Conservation (phyloP, 2,329 filamentous ascomycete genomes). For the Sclerotinia nivalis region DNA sequence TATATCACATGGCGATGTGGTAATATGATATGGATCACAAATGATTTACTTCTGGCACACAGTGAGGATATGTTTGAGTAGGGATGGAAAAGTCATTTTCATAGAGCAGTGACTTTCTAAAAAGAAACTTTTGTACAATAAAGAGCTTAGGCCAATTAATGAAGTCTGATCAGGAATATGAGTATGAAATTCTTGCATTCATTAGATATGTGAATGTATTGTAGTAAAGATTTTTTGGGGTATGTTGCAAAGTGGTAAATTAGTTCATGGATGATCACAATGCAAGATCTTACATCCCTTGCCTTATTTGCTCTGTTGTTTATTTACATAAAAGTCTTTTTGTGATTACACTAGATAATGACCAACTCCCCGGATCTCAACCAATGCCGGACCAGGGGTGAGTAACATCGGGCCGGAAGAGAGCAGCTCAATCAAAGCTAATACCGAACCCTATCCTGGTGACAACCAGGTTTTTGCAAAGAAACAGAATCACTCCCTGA, state of each 20-base stretch:
- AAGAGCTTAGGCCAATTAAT: slow-evolving; percentile 22
- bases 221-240: neutral
- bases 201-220: neutral
- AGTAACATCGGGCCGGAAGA: neutral
- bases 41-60: slow-evolving; percentile 17
- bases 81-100: slow-evolving; percentile 18
- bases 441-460: neutral
- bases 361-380: neutral
- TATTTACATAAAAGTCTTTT: neutral
- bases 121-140: slow-evolving; percentile 25
- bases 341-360: neutral
- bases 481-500: too few relatives aligned
- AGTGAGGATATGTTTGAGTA: slow-evolving; percentile 20
- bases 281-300: neutral
- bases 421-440: neutral
- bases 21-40: slow-evolving; percentile 16
- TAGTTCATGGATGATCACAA: neutral
- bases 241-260: neutral
- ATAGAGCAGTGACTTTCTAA: slow-evolving; percentile 8
- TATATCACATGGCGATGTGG: slow-evolving; percentile 27
- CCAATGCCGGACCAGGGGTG: neutral
- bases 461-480: neutral
- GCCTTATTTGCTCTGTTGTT: neutral
- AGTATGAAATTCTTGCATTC: neutral
- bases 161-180: slow-evolving; percentile 17